Conservation (phyloP, 805 yeast genomes). For the Metschnikowia anglica region DNA sequence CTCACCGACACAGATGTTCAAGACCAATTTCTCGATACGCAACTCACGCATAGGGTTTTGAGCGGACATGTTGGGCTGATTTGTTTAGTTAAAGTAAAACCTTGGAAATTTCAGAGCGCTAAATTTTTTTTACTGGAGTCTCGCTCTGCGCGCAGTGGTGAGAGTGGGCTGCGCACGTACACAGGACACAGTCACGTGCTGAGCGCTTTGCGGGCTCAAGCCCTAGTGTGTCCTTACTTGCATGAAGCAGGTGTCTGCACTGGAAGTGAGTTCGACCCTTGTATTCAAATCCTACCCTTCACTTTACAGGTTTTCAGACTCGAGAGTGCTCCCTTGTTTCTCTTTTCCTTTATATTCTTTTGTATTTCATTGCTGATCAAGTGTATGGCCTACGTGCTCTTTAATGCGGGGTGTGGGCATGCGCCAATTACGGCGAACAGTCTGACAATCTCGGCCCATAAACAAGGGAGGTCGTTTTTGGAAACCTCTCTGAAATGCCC, state of each 20-base stretch:
- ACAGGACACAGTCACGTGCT: conserved; percentile 7
- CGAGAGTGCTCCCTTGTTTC: no score
- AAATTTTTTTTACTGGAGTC: conserved; percentile 10
- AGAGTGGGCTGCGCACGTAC: conserved; percentile 4
- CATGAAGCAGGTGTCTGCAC: neutral
- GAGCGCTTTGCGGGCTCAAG: conserved; percentile 11
- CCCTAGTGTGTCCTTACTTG: conserved; percentile 11
- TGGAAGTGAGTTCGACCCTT: neutral
- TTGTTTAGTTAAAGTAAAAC: conserved; percentile 5
- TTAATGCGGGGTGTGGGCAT: no score
- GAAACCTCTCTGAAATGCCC: no score
- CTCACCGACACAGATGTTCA: conserved; percentile 99
- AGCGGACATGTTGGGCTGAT: conserved; percentile 32
- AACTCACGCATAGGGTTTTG: conserved; percentile 98
- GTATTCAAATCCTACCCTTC: no score
- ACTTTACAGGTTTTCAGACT: no score
- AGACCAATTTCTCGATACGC: conserved; percentile 98
- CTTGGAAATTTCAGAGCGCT: neutral
- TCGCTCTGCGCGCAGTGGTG: conserved; percentile 5
- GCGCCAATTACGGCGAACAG: no score
- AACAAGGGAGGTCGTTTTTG: no score
- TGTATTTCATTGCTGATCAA: no score
- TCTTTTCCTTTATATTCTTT: no score
- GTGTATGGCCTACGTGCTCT: no score
- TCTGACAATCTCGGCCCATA: no score